Base-by-base conservation (phyloP, 179 eudicot species). In the Beta macrorhiza region DNA sequence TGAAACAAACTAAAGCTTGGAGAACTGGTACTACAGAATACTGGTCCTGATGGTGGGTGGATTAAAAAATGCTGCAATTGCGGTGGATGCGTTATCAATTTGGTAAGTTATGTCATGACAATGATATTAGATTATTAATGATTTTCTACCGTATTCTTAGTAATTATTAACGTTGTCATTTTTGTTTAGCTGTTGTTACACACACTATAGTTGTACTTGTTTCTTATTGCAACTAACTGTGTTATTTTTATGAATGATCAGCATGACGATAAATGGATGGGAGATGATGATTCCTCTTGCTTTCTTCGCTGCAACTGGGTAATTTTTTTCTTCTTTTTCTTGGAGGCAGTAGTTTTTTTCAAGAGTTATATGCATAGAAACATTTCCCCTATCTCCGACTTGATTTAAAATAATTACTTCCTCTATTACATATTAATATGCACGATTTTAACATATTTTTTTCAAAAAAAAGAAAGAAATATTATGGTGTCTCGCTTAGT, bases 261-360 rank as follows among this genome's bases (percentile, higher is more conserved):
- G 96, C 88, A 88, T 89, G 90, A 85, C 88, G 0, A 89, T 92
- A 61, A 92, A 92, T 79, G 90, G 91, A 1, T 92, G 92, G 90
- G 96, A 92, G 87, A 86, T 92, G 93, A 92, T 89, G 89, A 78
- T 92, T 76, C 92, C 96, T 67, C 87, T 92, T 22, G 93, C 92
- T n/a, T 92, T 92, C 85, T 92, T 90, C 67, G 96, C 93, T 44
- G 93, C 92, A 68, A 86, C 92, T 6, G 93, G 95, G 95, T 91
- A 88, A 19, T 58, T 61, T 14, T 8, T 32, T 10, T 17, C 1
- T 29, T 45, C 32, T 15, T 7, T 59, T 59, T 62, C 17, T 56
- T 15, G 4, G 42, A 37, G 42, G 42, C 42, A 37, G 2, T 37
- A 37, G 42, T 37, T n/a, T n/a, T n/a, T n/a, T n/a, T n/a, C n/a